These are phyloP conservation scores for Beauveria sp. DNA, from an alignment of 2,329 filamentous ascomycete genomes.

Conservation along the genomic window DNA sequence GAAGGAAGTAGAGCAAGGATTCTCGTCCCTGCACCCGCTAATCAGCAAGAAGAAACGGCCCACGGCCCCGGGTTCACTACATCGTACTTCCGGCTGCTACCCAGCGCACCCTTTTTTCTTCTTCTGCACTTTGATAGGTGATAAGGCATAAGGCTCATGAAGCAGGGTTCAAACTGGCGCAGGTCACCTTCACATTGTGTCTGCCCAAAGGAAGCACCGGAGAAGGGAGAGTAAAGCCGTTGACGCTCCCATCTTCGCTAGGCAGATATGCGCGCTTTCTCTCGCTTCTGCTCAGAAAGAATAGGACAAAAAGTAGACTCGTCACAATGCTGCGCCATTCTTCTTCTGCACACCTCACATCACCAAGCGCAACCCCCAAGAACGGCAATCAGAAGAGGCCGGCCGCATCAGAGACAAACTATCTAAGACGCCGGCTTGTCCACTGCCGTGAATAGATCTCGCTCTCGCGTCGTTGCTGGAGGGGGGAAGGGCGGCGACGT, in stretches of 20 bases:
- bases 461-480: background rate
- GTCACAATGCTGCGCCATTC: background rate
- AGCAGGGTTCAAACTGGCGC: too few relatives aligned
- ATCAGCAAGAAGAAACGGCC: background rate
- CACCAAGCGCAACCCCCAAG: background rate
- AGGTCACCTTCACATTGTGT: too few relatives aligned
- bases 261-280: background rate
- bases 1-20: background rate
- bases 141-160: too few relatives aligned
- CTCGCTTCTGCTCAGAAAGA: background rate
- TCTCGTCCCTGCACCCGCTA: background rate
- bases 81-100: too few relatives aligned
- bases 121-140: too few relatives aligned
- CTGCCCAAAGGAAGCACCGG: too few relatives aligned
- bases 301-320: background rate
- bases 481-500: background rate
- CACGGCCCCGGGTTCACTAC: too few relatives aligned
- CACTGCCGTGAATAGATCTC: background rate
- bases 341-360: background rate
- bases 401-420: constrained; percentile 1
- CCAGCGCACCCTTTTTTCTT: too few relatives aligned
- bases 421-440: background rate
- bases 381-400: background rate
- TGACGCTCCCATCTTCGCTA: background rate
- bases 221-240: background rate